Base-by-base conservation (phyloP, 1,284 basidiomycete genomes). In the Apiotrichum porosum region DNA sequence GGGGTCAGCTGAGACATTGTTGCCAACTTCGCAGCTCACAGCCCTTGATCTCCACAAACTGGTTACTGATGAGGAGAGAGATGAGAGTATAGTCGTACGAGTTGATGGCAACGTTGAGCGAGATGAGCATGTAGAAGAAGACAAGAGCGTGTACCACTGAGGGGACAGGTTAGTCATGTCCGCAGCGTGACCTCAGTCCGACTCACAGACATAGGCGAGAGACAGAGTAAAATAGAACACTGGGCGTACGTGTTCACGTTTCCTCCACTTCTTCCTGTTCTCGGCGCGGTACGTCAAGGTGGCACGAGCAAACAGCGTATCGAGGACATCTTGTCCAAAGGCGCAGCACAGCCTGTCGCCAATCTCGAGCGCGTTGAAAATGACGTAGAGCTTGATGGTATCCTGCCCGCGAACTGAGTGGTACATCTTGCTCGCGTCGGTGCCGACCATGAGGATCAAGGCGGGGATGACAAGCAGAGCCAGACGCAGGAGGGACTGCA, bases 1-100 rank as follows among this genome's bases (percentile, higher is more conserved):
- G 8, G 18, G 18, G 38, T 54, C 41, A 57, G 54, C 12, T 24
- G n/a, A 22, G 6, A 13, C 22, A 6, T 8, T n/a, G n/a, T n/a
- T n/a, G 26, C 2, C 5, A 9, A 58, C 63, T 47, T n/a, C 14
- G 4, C 13, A 33, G 66, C 72, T 56, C 38, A 75, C 86, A 93
- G 32, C 94, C 93, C 74, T 99, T 99, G 75, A 98, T 98, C 75
- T 99, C 95, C 39, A 98, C 94, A 66, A 99, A 98, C 69, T 99
- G 95, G 69, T 98, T 99, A 37, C 91, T 97, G 36, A 98, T 83
- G 6, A 99, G 79, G 0, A 99, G 80, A 0, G 94, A 97, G 28
- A 98, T 79, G 13, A 99, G 81, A 1, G 93, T 87, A 66, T 98
- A 89, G 72, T 97, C 94, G 72, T 95, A 99, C 15, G 92, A 94